Evolutionary conservation across 305 asterid genomes (phyloP).

Genomic region (Fraxinus dipetala): DNA sequence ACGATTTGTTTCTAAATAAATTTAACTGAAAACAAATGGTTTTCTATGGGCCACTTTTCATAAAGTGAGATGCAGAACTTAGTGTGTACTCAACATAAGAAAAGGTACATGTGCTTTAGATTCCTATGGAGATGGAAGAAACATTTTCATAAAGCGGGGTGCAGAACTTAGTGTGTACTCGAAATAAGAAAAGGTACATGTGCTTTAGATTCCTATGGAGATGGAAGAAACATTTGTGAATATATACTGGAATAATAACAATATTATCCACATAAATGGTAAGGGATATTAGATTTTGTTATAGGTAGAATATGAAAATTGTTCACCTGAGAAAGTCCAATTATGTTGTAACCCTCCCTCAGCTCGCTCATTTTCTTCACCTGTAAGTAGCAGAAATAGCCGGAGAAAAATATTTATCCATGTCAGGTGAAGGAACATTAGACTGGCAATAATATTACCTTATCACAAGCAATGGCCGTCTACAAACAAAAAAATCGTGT

Average conservation of each 20-base stretch:
- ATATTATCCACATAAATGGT: not conserved
- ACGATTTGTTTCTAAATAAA: not conserved
- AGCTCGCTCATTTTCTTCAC: constrained; percentile 77
- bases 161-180: not conserved
- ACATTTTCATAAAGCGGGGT: not conserved
- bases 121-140: not conserved
- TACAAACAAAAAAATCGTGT: constrained; percentile 25
- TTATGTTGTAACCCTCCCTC: constrained; percentile 67
- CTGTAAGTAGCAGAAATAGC: constrained; percentile 40
- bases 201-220: not conserved
- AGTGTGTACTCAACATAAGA: not conserved
- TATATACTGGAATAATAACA: not conserved
- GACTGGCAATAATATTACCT: constrained; percentile 47
- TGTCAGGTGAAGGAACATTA: constrained; percentile 27
- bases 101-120: not conserved
- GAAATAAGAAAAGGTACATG: not conserved
- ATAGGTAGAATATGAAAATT: not conserved
- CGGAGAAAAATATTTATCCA: constrained; percentile 27
- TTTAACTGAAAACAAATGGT: not conserved
- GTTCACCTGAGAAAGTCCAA: constrained; percentile 86
- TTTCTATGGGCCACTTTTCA: not conserved
- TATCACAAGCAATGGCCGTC: constrained; percentile 73
- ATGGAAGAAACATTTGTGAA: not conserved
- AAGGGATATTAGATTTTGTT: constrained; percentile 10
- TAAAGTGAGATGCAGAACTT: not conserved